Conservation (phyloP, 176 grass and related monocot species). For the Dactylis glomerata region DNA sequence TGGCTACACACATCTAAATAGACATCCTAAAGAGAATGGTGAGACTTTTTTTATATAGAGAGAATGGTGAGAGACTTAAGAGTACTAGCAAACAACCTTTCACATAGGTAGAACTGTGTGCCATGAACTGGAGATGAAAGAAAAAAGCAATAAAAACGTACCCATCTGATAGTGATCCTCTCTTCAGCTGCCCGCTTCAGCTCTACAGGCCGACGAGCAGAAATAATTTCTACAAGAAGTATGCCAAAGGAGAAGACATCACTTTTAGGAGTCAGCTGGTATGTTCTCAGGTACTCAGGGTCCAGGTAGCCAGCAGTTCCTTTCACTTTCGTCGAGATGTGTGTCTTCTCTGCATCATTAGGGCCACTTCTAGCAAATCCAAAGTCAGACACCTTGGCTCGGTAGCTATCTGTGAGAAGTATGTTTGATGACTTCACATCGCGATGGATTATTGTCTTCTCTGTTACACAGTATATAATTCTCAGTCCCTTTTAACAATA, state of each 20-base stretch:
- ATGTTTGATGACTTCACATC: slow-evolving; percentile 99
- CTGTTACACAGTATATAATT: slow-evolving; percentile 50
- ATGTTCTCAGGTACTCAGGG: slow-evolving; percentile 90
- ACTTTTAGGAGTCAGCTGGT: slow-evolving; percentile 95
- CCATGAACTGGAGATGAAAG: background rate
- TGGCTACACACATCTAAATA: background rate
- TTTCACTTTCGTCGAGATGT: slow-evolving; percentile 98
- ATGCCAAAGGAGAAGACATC: slow-evolving; percentile 99
- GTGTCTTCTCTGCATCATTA: slow-evolving; percentile 84
- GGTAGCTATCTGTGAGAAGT: slow-evolving; percentile 86
- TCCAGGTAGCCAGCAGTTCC: slow-evolving; percentile 96
- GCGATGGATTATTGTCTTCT: slow-evolving; percentile 98
- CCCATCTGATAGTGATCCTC: slow-evolving; percentile 98
- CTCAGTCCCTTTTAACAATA: slow-evolving; percentile 3
- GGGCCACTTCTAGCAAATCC: slow-evolving; percentile 92
- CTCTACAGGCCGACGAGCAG: slow-evolving; percentile 78
- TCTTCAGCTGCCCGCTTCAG: slow-evolving; percentile 68
- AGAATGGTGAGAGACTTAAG: background rate
- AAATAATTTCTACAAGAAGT: slow-evolving; percentile 94
- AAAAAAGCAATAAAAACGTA: slow-evolving; percentile 30
- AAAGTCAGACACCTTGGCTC: slow-evolving; percentile 91
- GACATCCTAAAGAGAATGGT: background rate
- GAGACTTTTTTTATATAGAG: too few species aligned
- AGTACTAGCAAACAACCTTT: background rate
- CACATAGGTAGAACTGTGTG: background rate